phyloP scores from a whole-genome alignment of 257 asterid genomes.

The Gynochthodes officinalis region DNA sequence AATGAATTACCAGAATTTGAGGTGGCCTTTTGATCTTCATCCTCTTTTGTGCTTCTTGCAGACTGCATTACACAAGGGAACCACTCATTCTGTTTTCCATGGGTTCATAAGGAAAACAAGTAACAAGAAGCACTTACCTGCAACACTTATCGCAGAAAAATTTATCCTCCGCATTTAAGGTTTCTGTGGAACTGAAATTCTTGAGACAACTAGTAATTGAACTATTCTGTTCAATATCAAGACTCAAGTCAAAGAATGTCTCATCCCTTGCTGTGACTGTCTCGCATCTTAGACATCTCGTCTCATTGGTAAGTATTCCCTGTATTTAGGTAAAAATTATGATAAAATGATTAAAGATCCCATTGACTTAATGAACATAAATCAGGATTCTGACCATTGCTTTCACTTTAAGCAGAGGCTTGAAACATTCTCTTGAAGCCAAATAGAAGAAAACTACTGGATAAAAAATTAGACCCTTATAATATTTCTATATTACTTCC shows the following conservation, averaged over 20 bases:
- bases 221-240: slow-evolving; percentile 90
- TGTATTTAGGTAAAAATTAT: slow-evolving; percentile 17
- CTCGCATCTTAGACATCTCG: slow-evolving; percentile 82
- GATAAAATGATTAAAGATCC: not conserved
- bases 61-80: slow-evolving; percentile 34
- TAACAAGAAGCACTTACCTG: slow-evolving; percentile 29
- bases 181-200: slow-evolving; percentile 91
- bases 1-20: slow-evolving; percentile 67
- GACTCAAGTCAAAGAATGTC: slow-evolving; percentile 82
- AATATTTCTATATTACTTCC: too few species aligned
- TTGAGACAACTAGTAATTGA: slow-evolving; percentile 94
- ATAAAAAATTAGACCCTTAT: not conserved
- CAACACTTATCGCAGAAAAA: slow-evolving; percentile 87
- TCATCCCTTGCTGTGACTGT: slow-evolving; percentile 96
- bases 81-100: slow-evolving; percentile 7
- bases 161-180: slow-evolving; percentile 80
- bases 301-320: slow-evolving; percentile 92
- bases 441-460: not conserved
- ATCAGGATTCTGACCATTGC: not conserved
- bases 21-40: slow-evolving; percentile 82
- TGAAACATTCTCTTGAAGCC: not conserved
- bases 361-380: not conserved
- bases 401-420: not conserved
- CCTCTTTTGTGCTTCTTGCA: slow-evolving; percentile 87
- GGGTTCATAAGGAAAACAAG: not conserved